Percentiles rank a stretch among this genome's conserved stretches.
Evolutionary conservation across 768 basidiomycete species (phyloP).

Genomic region (Scleroderma bovista): DNA sequence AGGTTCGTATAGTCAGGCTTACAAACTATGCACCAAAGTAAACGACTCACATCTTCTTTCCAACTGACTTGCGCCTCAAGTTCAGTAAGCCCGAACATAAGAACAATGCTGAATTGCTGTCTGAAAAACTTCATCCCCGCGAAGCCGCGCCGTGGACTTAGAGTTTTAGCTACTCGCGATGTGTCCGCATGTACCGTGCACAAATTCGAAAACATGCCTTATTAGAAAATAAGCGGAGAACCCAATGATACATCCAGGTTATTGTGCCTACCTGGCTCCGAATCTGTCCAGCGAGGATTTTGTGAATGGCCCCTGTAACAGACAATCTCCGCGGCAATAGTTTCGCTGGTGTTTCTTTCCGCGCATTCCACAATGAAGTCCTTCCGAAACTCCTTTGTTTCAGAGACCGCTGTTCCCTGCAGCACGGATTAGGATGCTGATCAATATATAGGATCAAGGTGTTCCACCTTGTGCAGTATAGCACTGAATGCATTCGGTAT

Average conservation of each 20-base stretch:
- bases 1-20: not conserved
- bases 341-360: slow-evolving; percentile 23
- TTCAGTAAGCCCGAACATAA: slow-evolving; percentile 42
- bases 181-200: slow-evolving; percentile 22
- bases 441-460: not conserved
- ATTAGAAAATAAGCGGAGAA: not conserved
- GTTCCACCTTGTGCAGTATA: slow-evolving; percentile 24
- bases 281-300: slow-evolving; percentile 26
- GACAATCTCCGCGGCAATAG: slow-evolving; percentile 26
- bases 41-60: slow-evolving; percentile 34
- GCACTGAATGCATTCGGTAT: slow-evolving; percentile 29
- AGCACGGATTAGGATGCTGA: not conserved
- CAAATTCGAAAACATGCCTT: slow-evolving; percentile 24
- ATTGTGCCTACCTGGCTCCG: slow-evolving; percentile 19
- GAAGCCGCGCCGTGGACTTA: slow-evolving; percentile 27
- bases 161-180: slow-evolving; percentile 23
- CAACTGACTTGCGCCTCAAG: slow-evolving; percentile 43
- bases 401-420: slow-evolving; percentile 25
- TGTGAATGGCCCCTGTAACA: slow-evolving; percentile 22
- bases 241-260: not conserved
- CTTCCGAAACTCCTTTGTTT: slow-evolving; percentile 28
- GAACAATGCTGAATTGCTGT: slow-evolving; percentile 34
- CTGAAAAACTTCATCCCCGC: slow-evolving; percentile 26
- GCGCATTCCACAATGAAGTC: slow-evolving; percentile 27
- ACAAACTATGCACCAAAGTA: not conserved